Conservation (phyloP, 192 early-diverging fungal species). For the Coemansia sp. region DNA sequence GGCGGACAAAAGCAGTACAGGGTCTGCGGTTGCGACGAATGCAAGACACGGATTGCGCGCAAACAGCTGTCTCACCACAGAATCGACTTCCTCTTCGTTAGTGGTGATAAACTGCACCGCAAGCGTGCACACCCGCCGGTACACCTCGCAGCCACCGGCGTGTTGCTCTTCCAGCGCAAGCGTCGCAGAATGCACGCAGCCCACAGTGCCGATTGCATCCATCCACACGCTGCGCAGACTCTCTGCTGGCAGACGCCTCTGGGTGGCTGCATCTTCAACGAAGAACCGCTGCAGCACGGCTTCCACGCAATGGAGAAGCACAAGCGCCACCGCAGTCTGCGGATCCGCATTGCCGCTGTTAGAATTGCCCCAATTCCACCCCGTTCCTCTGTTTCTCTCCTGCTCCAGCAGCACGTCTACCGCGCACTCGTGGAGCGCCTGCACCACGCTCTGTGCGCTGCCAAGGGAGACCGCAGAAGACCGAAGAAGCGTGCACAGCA, state of each 20-base stretch:
- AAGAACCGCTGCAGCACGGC: conserved; percentile 17
- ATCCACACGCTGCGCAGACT: conserved; percentile 14
- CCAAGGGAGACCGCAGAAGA: neutral
- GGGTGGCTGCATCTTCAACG: neutral
- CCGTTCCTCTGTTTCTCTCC: neutral
- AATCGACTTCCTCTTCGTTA: neutral
- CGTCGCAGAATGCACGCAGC: conserved; percentile 19
- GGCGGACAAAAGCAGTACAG: too few relatives aligned
- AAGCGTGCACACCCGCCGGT: conserved; percentile 6
- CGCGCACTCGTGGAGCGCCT: conserved; percentile 1
- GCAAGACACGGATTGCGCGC: conserved; percentile 17
- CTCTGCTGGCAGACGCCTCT: neutral
- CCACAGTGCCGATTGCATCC: conserved; percentile 13
- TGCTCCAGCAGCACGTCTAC: neutral
- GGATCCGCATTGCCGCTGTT: neutral
- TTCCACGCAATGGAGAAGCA: conserved; percentile 6
- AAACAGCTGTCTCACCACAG: conserved; percentile 15
- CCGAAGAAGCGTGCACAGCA: neutral
- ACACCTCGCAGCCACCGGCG: conserved; percentile 15
- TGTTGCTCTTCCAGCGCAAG: conserved; percentile 1
- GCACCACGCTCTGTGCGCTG: neutral
- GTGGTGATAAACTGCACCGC: conserved; percentile 5
- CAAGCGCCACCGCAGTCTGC: neutral
- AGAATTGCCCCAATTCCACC: neutral
- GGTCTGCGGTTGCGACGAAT: conserved; percentile 1